phyloP scores from a whole-genome alignment of 768 basidiomycete species.

The Inosperma sp. region DNA sequence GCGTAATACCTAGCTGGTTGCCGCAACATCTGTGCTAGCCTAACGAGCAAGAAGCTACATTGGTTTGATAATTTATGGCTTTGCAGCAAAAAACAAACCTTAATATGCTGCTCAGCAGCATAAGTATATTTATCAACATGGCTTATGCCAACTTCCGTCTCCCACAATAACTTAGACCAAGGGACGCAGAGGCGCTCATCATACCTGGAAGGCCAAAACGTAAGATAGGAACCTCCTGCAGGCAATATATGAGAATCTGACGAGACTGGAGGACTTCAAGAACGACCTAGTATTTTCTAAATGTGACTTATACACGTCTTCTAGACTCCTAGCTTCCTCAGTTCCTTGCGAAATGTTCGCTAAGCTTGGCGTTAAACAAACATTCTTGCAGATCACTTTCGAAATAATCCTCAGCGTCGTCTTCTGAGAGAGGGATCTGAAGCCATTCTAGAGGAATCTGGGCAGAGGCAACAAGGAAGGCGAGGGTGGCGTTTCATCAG shows the following conservation, averaged over 20 bases:
- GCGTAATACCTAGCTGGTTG: slow-evolving; percentile 97
- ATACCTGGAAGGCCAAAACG: slow-evolving; percentile 52
- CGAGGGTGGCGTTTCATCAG: slow-evolving; percentile 93
- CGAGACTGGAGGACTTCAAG: too few species aligned
- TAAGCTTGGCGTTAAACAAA: slow-evolving; percentile 81
- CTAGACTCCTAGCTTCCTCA: slow-evolving; percentile 81
- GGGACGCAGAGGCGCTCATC: slow-evolving; percentile 93
- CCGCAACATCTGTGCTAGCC: slow-evolving; percentile 95
- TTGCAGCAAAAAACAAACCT: slow-evolving; percentile 39
- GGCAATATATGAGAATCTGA: too few species aligned
- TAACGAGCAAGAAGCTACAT: slow-evolving; percentile 19
- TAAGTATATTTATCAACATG: slow-evolving; percentile 98
- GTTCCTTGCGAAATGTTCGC: slow-evolving; percentile 86
- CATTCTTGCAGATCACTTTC: slow-evolving; percentile 76
- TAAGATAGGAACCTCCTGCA: neutral
- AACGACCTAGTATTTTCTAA: slow-evolving; percentile 82
- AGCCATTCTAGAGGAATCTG: slow-evolving; percentile 91
- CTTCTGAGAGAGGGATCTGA: slow-evolving; percentile 50
- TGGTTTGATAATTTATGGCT: neutral
- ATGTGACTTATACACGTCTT: slow-evolving; percentile 97
- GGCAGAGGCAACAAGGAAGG: slow-evolving; percentile 88
- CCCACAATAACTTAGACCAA: slow-evolving; percentile 95
- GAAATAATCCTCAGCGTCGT: slow-evolving; percentile 53
- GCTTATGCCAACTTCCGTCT: slow-evolving; percentile 88
- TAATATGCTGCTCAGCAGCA: slow-evolving; percentile 93